Conservation (phyloP, 306 rosid species). For the Inga leiocalycina region DNA sequence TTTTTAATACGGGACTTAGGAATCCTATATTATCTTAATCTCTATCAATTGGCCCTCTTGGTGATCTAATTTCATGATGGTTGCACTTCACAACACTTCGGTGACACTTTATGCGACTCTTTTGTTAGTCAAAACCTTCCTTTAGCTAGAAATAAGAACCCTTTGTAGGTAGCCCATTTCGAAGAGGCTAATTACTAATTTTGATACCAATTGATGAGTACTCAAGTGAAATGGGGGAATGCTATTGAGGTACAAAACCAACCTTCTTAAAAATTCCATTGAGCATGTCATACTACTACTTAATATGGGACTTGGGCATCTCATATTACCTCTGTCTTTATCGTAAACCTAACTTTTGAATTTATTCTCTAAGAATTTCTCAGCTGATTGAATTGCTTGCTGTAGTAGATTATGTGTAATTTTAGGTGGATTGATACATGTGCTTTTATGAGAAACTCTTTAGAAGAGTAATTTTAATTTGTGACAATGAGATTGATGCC, state of each 20-base stretch:
- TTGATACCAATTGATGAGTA: background rate
- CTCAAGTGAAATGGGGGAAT: background rate
- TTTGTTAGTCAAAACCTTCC: background rate
- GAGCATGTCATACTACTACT: background rate
- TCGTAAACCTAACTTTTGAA: background rate
- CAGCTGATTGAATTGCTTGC: background rate
- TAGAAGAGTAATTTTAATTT: background rate
- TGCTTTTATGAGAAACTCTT: conserved; percentile 10
- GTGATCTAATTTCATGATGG: background rate
- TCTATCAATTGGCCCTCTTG: background rate
- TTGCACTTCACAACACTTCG: background rate
- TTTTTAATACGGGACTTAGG: background rate
- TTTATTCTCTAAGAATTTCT: conserved; percentile 5
- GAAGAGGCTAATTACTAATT: background rate
- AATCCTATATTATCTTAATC: background rate
- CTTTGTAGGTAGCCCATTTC: background rate
- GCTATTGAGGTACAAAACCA: background rate
- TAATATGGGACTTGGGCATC: background rate
- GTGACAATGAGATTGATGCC: background rate
- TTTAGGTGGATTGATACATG: conserved; percentile 4
- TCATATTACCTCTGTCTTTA: background rate
- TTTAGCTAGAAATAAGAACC: background rate
- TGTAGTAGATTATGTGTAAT: conserved; percentile 2
- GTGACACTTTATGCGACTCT: background rate
- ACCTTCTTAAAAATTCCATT: background rate